Evolutionary conservation across 805 yeast genomes (phyloP), one percentile per base, ranked within the genome.

Genomic region (Yarrowia sp.): DNA sequence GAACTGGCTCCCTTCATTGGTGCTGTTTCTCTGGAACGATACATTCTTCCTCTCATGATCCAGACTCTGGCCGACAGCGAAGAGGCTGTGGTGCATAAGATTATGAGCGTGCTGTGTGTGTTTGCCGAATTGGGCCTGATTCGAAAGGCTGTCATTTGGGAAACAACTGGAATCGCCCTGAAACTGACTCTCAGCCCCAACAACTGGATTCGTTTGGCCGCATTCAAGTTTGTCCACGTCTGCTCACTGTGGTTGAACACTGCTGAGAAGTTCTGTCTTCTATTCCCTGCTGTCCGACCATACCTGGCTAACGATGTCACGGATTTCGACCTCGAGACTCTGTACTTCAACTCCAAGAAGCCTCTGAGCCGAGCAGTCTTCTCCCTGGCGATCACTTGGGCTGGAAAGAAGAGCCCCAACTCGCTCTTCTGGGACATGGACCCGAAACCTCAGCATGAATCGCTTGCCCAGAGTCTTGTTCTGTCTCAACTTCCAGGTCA

Each of bases 31-130:
- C 77, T 94, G 62, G 97, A 93, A 67, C 96, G 90, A 67, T 94
- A 92, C 69, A 83, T 94, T 18, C 74, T 91, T 25, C 99, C 99
- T 0, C 74, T 94, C 19, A 74, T 94, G 64, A 78, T 88, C 1
- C 98, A 94, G 71, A 86, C 96, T 0, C 73, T 92, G 25, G 81
- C 86, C 5, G 98, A 92, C 71, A 82, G 86, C 0, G 97, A 93
- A 68, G 97, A 89, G 67, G 76, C 86, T 39, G 93, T 93, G 4
- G 88, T 88, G 0, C 79, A 88, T 5, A 81, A 83, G 60, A 93
- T 90, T 0, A 70, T 93, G 16, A 79, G 78, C 59, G 80, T 83
- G 1, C 77, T 88, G 64, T 78, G 81, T n/a, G 78, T 82, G 44
- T 72, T 88, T 24, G 77, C 81, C 21, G 80, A 78, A 36, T 71